Conservation (phyloP, 352 stramenopile species). For the Pythium insidiosum region DNA sequence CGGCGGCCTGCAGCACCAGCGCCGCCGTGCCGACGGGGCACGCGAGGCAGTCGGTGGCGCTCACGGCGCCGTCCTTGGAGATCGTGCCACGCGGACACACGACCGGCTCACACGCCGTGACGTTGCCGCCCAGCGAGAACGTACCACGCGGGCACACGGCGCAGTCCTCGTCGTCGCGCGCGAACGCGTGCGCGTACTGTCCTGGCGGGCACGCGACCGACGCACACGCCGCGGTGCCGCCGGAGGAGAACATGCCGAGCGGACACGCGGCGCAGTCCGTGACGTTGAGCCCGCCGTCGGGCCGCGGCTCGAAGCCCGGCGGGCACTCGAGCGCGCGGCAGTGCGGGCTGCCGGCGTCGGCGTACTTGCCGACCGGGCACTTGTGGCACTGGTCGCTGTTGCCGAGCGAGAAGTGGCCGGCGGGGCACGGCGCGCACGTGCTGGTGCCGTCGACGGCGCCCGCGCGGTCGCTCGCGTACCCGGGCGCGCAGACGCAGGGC, state of each 20-base stretch:
- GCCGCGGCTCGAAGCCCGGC: conserved; percentile 16
- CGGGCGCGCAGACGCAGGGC: conserved; percentile 18
- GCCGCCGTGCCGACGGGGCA: conserved; percentile 26
- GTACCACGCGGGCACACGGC: conserved; percentile 22
- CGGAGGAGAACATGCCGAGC: conserved; percentile 23
- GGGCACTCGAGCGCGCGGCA: conserved; percentile 25
- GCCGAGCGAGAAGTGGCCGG: conserved; percentile 17
- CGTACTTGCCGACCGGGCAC: conserved; percentile 23
- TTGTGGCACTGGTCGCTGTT: conserved; percentile 31
- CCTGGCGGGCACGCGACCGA: conserved; percentile 19
- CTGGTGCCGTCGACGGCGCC: conserved; percentile 4
- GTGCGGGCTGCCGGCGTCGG: conserved; percentile 11
- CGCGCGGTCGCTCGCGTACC: conserved; percentile 12
- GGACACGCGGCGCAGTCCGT: conserved; percentile 31
- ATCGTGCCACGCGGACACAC: conserved; percentile 21
- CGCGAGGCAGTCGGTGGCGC: conserved; percentile 18
- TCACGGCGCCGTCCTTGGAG: conserved; percentile 19
- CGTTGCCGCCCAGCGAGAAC: conserved; percentile 24
- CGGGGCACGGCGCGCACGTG: conserved; percentile 16
- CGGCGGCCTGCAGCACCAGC: too few species aligned
- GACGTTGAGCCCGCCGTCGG: conserved; percentile 18
- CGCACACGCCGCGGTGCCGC: conserved; percentile 16
- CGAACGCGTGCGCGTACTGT: conserved; percentile 16
- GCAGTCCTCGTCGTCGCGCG: conserved; percentile 22
- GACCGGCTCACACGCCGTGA: conserved; percentile 13